Conservation (phyloP, 148 eudicot genomes). For the Linanthus parryae region DNA sequence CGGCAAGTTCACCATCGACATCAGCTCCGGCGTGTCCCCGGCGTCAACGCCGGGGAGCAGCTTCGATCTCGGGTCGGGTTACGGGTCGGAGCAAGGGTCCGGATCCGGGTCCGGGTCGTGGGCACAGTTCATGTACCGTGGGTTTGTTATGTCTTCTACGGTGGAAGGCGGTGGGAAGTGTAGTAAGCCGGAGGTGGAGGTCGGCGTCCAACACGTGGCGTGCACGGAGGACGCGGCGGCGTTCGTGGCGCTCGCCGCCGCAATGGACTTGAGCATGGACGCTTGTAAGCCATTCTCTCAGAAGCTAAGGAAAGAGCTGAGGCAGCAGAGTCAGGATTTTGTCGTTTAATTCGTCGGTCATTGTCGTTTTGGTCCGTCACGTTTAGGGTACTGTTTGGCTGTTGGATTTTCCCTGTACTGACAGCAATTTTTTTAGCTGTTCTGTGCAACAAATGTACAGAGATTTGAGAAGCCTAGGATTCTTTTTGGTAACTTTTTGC, state of each 20-base stretch:
- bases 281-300: constrained; percentile 50
- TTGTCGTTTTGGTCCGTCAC: constrained; percentile 15
- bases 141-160: constrained; percentile 95
- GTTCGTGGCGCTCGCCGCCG: constrained; percentile 61
- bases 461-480: not conserved
- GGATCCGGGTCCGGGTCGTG: constrained; percentile 60
- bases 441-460: constrained; percentile 19
- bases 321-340: constrained; percentile 32
- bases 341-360: constrained; percentile 24
- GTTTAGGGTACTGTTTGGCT: not conserved
- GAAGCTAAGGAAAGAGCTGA: constrained; percentile 46
- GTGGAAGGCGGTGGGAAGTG: constrained; percentile 23
- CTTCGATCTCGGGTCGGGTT: constrained; percentile 63
- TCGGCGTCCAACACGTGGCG: constrained; percentile 54
- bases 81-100: constrained; percentile 33
- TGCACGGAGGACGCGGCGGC: constrained; percentile 68
- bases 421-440: constrained; percentile 2
- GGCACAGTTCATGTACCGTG: constrained; percentile 57
- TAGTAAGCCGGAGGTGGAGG: constrained; percentile 37
- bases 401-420: not conserved
- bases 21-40: constrained; percentile 47
- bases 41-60: constrained; percentile 63
- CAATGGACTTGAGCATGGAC: constrained; percentile 52
- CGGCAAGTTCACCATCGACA: constrained; percentile 67
- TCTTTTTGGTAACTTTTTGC: not conserved